Conservation (phyloP, 345 rosid species). For the Orychophragmus violaceus region DNA sequence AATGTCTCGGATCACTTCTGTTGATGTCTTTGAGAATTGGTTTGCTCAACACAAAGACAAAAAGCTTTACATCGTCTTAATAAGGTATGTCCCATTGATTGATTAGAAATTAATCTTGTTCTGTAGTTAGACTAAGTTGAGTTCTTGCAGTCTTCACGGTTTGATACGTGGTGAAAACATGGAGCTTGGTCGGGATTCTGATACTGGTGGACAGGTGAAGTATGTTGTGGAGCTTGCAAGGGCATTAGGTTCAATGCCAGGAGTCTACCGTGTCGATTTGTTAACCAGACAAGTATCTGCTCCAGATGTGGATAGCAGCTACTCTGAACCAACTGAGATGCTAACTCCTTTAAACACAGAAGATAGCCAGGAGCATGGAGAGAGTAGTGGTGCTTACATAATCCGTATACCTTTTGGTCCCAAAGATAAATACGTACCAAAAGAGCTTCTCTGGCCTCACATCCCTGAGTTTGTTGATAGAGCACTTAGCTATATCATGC, state of each 20-base stretch:
- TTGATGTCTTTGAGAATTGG: constrained; percentile 69
- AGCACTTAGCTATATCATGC: constrained; percentile 63
- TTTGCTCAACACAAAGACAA: constrained; percentile 59
- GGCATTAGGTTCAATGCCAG: constrained; percentile 73
- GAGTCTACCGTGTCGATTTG: constrained; percentile 77
- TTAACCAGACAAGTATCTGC: constrained; percentile 67
- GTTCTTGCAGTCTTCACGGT: constrained; percentile 69
- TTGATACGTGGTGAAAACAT: constrained; percentile 74
- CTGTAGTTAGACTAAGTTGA: not conserved
- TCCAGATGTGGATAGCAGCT: constrained; percentile 69
- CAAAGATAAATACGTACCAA: constrained; percentile 54
- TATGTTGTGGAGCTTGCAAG: constrained; percentile 88
- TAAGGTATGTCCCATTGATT: constrained; percentile 48
- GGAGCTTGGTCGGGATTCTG: constrained; percentile 89
- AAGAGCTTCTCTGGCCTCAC: constrained; percentile 77
- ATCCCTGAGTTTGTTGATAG: constrained; percentile 79
- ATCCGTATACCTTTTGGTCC: constrained; percentile 83
- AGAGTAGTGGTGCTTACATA: constrained; percentile 76
- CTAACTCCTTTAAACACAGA: constrained; percentile 38
- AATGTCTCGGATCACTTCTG: constrained; percentile 58
- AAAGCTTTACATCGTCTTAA: constrained; percentile 68
- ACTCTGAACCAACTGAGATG: constrained; percentile 75
- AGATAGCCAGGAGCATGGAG: constrained; percentile 52
- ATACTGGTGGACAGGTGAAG: constrained; percentile 91
- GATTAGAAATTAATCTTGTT: not conserved